Evolutionary conservation across 305 asterid genomes (phyloP).

Genomic region (Rubia balearica): DNA sequence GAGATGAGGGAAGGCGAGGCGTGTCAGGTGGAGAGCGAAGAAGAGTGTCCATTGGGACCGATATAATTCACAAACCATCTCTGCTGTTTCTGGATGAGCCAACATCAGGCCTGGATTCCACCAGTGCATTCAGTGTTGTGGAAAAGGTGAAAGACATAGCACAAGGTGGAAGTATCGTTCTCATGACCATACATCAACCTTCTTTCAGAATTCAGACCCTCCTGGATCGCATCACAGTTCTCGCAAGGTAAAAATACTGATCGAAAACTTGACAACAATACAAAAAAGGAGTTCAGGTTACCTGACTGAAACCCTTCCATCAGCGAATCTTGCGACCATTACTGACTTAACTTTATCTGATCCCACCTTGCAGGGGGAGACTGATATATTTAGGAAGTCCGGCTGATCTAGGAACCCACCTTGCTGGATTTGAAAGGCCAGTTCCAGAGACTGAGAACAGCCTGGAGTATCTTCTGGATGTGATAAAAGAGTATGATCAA

Average conservation of each 20-base stretch:
- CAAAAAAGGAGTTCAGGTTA: background rate
- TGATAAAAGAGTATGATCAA: constrained; percentile 81
- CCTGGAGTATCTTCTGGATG: constrained; percentile 71
- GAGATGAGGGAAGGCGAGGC: constrained; percentile 76
- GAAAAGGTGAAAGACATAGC: constrained; percentile 90
- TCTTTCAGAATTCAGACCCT: constrained; percentile 76
- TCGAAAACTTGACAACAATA: background rate
- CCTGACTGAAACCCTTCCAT: no score
- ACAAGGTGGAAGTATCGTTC: constrained; percentile 65
- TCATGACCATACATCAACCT: constrained; percentile 91
- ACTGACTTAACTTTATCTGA: background rate
- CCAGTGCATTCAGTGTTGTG: constrained; percentile 75
- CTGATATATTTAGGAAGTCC: constrained; percentile 67
- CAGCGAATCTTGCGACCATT: no score
- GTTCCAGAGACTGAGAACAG: constrained; percentile 84
- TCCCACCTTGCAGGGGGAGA: constrained; percentile 52
- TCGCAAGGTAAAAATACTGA: constrained; percentile 47
- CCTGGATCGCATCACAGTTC: constrained; percentile 64
- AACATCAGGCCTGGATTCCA: constrained; percentile 85
- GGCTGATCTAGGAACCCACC: constrained; percentile 36
- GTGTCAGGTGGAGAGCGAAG: constrained; percentile 83
- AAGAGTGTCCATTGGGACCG: constrained; percentile 80
- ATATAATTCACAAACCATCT: constrained; percentile 86
- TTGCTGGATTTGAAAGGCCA: constrained; percentile 64
- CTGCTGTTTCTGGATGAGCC: constrained; percentile 84